phyloP scores from a whole-genome alignment of 495 filamentous ascomycete genomes.

The Astrothelium macrocarpum region DNA sequence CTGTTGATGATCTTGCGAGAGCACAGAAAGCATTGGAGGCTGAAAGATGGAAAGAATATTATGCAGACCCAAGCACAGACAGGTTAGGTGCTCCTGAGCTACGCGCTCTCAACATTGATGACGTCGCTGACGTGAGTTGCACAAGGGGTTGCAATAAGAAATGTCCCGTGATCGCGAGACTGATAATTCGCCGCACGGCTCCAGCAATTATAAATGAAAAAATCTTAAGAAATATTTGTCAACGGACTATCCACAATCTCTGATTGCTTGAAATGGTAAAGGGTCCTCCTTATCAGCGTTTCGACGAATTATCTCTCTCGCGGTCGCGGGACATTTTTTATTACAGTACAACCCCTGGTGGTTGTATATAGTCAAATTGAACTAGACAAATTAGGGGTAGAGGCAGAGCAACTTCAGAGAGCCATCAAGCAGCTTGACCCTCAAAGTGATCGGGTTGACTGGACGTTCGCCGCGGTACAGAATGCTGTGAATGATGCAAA shows the following conservation, averaged over 20 bases:
- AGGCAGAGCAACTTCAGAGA: background rate
- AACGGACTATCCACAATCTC: too few species aligned
- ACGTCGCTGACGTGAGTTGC: background rate
- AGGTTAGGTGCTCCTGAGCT: too few species aligned
- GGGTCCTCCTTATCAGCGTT: too few species aligned
- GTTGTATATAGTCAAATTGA: background rate
- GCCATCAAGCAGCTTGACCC: background rate
- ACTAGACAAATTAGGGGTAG: background rate
- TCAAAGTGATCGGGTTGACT: background rate
- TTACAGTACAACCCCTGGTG: too few species aligned
- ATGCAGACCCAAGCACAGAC: background rate
- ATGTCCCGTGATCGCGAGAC: too few species aligned
- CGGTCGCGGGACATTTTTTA: too few species aligned
- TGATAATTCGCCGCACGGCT: background rate
- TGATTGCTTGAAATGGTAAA: too few species aligned
- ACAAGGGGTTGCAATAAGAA: too few species aligned
- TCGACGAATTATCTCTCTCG: too few species aligned
- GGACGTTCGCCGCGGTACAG: constrained; percentile 3
- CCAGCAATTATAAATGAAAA: background rate
- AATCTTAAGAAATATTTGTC: too few species aligned
- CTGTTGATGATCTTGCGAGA: background rate
- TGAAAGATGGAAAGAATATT: background rate
- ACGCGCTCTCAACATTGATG: too few species aligned
- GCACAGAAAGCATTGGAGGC: background rate
- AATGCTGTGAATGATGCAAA: background rate